Evolutionary conservation across 2,329 filamentous ascomycete genomes (phyloP).

Genomic region (Alternaria sp.): DNA sequence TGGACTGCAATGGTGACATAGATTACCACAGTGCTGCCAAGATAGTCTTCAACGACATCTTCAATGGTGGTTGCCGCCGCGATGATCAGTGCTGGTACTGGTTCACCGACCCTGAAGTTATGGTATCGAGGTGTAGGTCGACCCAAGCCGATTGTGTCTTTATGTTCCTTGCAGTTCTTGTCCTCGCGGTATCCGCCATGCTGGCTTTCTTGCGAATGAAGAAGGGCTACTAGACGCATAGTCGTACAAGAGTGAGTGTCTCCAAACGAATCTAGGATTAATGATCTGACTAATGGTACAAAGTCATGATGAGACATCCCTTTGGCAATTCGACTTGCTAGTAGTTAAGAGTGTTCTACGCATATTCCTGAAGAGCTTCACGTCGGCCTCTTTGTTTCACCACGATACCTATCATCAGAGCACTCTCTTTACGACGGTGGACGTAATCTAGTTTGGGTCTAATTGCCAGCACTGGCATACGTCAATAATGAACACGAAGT

Average conservation of each 20-base stretch:
- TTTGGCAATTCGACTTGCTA: not conserved
- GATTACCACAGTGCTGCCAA: constrained; percentile 1
- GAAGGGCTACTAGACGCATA: constrained; percentile 17
- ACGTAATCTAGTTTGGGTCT: not conserved
- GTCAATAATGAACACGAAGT: not conserved
- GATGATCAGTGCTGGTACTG: not conserved
- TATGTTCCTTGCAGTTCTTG: constrained; percentile 33
- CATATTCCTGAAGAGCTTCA: not conserved
- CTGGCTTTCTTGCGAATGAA: constrained; percentile 20
- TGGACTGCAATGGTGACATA: constrained; percentile 13
- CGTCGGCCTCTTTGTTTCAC: not conserved
- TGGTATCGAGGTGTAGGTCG: constrained; percentile 25
- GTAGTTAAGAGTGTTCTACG: not conserved
- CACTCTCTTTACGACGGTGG: not conserved
- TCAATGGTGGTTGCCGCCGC: constrained; percentile 26
- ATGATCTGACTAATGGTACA: not conserved
- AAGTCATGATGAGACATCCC: not conserved
- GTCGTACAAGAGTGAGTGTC: not conserved
- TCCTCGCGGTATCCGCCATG: constrained; percentile 22
- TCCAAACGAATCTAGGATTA: not conserved
- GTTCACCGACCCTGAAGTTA: not conserved
- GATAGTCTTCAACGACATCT: constrained; percentile 18
- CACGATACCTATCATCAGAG: not conserved
- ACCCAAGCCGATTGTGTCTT: constrained; percentile 36
- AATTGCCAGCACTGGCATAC: not conserved